Evolutionary conservation across 139 green algal genomes (phyloP).

Genomic region (Closterium sp.): DNA sequence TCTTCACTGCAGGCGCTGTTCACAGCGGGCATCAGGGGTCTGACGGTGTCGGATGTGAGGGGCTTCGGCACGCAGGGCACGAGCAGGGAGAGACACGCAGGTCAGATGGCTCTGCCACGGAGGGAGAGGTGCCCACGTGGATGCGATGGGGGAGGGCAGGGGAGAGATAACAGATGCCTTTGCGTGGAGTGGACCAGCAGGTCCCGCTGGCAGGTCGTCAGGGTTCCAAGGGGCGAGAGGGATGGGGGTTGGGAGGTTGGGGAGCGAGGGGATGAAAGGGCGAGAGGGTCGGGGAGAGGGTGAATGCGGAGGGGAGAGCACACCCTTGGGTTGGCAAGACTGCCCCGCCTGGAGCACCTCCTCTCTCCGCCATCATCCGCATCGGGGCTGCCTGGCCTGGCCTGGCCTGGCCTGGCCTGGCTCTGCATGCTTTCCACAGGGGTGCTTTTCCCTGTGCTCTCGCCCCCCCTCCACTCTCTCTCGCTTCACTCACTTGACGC

Average conservation of each 20-base stretch:
- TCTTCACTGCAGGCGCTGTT: slow-evolving; percentile 24
- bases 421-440: background rate
- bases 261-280: too few species aligned
- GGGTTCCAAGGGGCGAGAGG: background rate
- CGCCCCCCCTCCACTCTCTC: too few species aligned
- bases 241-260: too few species aligned
- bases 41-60: slow-evolving; percentile 42
- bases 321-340: too few species aligned
- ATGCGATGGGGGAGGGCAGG: background rate
- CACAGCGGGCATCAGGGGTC: slow-evolving; percentile 17
- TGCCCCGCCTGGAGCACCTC: background rate
- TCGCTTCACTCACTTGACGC: too few species aligned
- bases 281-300: too few species aligned
- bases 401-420: background rate
- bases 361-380: background rate
- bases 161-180: background rate
- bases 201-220: background rate
- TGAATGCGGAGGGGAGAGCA: too few species aligned
- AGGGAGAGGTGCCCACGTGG: background rate
- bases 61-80: slow-evolving; percentile 38
- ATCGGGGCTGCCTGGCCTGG: too few species aligned
- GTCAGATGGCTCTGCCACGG: background rate
- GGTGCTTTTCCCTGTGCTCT: background rate
- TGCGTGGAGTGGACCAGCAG: background rate
- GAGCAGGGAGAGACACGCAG: slow-evolving; percentile 21